phyloP scores from a whole-genome alignment of 306 rosid species.

The Vigna mungo region DNA sequence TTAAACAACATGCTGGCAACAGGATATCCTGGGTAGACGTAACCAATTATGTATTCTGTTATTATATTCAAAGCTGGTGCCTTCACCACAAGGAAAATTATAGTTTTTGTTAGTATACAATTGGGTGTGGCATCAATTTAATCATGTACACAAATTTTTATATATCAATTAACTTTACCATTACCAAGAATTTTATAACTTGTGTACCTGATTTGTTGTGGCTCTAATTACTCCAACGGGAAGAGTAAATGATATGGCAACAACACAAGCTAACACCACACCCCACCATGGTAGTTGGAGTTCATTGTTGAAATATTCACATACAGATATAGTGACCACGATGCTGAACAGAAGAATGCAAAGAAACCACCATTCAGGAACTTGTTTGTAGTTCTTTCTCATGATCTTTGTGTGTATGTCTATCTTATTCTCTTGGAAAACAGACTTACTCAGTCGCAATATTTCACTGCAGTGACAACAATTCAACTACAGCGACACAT shows the following conservation, averaged over 20 bases:
- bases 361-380: constrained; percentile 86
- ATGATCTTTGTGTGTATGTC: constrained; percentile 88
- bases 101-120: not conserved
- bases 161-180: not conserved
- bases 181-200: not conserved
- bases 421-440: constrained; percentile 62
- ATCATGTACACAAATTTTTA: not conserved
- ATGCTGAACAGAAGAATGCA: constrained; percentile 71
- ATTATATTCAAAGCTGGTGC: constrained; percentile 68
- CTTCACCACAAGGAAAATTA: constrained; percentile 47
- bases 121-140: not conserved
- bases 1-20: constrained; percentile 80
- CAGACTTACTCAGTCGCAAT: constrained; percentile 74
- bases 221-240: constrained; percentile 80
- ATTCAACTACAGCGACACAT: not conserved
- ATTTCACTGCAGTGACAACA: constrained; percentile 61
- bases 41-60: constrained; percentile 81
- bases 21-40: constrained; percentile 85
- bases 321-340: constrained; percentile 54
- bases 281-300: constrained; percentile 95
- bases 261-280: constrained; percentile 68
- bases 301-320: constrained; percentile 65
- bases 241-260: constrained; percentile 76
- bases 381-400: constrained; percentile 69
- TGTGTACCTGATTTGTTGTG: constrained; percentile 79